Base-by-base conservation (phyloP, 148 eudicot genomes). In the Chenopodium album region DNA sequence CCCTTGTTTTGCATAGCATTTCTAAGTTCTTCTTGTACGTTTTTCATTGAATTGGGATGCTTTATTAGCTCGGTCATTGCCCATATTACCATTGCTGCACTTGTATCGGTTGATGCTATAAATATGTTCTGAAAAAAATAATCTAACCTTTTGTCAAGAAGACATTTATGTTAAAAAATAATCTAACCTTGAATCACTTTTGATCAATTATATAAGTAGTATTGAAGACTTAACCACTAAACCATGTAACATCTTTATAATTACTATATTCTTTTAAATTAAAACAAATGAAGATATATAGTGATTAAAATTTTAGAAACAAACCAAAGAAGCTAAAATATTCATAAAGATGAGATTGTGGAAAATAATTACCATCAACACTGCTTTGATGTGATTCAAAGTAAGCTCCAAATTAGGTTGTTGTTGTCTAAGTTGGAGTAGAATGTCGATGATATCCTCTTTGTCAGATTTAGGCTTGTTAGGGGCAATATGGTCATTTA, bases 51-150 rank as follows among this genome's bases (percentile, higher is more conserved):
- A 0, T 31, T 31, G 10, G 89, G 83, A 23, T 87, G 76, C 64
- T 73, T 84, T 4, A 82, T 47, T 37, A 87, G 70, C 79, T 79
- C 83, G 16, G 85, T 82, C 87, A 87, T 87, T 4, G 83, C 81
- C 89, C 89, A 87, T 23, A 79, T 37, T 17, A 87, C 69, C 23
- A 65, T 71, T 0, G 69, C 14, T 2, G 83, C 46, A 32, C 67
- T 82, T 11, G 89, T 84, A n/a, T 79, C 80, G 13, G 88, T 82
- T 64, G 85, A 85, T 19, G 78, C 88, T 3, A 76, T 1, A 50
- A 82, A 69, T 17, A 85, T 71, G 50, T 67, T 28, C 83, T 79
- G 22, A 72, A 63, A 10, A 80, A 26, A 37, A 5, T 0, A 37
- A 37, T 4, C 44, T 37, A 37, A 37, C 7, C 44, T 0, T 37